Conservation (phyloP, 2,329 filamentous ascomycete genomes). For the Curvularia sp. region DNA sequence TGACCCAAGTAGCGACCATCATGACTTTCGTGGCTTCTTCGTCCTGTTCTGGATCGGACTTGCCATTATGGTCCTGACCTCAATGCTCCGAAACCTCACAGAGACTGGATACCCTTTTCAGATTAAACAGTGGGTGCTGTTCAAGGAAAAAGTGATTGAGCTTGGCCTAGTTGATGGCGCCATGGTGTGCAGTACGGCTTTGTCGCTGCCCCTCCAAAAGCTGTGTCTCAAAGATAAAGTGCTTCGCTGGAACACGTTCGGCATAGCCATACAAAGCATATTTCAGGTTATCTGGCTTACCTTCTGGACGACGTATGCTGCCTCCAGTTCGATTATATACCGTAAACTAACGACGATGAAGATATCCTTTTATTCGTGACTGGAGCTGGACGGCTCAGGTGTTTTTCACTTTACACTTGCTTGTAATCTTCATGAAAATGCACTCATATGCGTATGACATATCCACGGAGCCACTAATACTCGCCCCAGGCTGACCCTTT, state of each 20-base stretch:
- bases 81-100: slow-evolving; percentile 90
- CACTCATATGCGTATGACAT: slow-evolving; percentile 78
- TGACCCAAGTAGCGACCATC: slow-evolving; percentile 88
- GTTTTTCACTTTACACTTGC: slow-evolving; percentile 87
- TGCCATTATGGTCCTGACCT: slow-evolving; percentile 95
- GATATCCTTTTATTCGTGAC: slow-evolving; percentile 79
- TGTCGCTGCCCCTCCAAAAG: slow-evolving; percentile 77
- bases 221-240: slow-evolving; percentile 65
- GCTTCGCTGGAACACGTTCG: slow-evolving; percentile 76
- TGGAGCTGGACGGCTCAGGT: slow-evolving; percentile 99
- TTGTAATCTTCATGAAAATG: slow-evolving; percentile 98
- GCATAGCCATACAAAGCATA: slow-evolving; percentile 82
- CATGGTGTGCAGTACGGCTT: slow-evolving; percentile 79
- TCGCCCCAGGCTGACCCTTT: background rate
- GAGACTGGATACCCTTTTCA: slow-evolving; percentile 89
- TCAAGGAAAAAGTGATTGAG: slow-evolving; percentile 88
- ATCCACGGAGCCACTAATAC: background rate
- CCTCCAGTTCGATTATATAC: background rate
- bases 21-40: slow-evolving; percentile 97
- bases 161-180: slow-evolving; percentile 80
- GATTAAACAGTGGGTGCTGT: slow-evolving; percentile 85
- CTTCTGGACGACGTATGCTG: slow-evolving; percentile 74
- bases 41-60: slow-evolving; percentile 97
- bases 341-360: slow-evolving; percentile 35
- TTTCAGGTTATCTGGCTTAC: slow-evolving; percentile 81